phyloP scores from a whole-genome alignment of 2,329 filamentous ascomycete species.

The Nigrograna mackinnonii region DNA sequence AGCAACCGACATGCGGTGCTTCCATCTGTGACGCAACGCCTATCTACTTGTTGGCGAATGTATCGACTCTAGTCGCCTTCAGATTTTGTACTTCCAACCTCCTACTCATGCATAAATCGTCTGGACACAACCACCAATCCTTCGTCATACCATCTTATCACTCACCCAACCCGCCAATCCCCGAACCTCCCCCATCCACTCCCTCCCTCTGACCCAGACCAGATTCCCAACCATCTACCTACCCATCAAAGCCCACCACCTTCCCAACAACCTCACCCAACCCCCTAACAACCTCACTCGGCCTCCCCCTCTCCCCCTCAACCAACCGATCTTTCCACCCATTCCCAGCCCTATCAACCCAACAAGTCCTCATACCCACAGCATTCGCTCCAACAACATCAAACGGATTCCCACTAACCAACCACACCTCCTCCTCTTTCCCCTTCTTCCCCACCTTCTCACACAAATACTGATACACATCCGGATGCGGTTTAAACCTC shows the following conservation, averaged over 20 bases:
- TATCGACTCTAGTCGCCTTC: no score
- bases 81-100: no score
- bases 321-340: slow-evolving; percentile 70
- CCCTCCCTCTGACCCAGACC: no score
- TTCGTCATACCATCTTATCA: no score
- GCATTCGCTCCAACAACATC: slow-evolving; percentile 68
- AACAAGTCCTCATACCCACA: slow-evolving; percentile 65
- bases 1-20: no score
- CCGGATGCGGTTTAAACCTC: slow-evolving; percentile 68
- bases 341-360: slow-evolving; percentile 65
- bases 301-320: slow-evolving; percentile 46
- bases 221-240: no score
- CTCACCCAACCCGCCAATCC: no score
- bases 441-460: slow-evolving; percentile 51
- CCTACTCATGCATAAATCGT: no score
- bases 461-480: slow-evolving; percentile 64
- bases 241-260: slow-evolving; percentile 4
- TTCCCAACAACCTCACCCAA: slow-evolving; percentile 57
- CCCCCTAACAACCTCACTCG: slow-evolving; percentile 55
- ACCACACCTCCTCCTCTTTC: slow-evolving; percentile 59
- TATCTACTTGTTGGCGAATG: no score
- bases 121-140: no score
- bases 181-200: no score
- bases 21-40: no score
- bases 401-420: slow-evolving; percentile 75